Base-by-base conservation (phyloP, 306 rosid genomes). In the Fragaria iinumae region DNA sequence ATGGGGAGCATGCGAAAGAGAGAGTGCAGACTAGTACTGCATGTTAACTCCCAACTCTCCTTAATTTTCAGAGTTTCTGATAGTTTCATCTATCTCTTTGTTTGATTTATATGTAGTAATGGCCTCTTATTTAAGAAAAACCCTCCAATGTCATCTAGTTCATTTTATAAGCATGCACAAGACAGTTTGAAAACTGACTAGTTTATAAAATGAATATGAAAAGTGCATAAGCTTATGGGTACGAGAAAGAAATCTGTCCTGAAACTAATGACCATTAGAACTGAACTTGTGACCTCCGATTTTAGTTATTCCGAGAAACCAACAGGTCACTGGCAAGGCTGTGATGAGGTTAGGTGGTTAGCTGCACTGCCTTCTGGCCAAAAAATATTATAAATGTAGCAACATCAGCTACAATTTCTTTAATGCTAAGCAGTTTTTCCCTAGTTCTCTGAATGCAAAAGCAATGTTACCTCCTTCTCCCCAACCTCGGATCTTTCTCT, bases 131-230 rank as follows among this genome's bases (percentile, higher is more conserved):
- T 12, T 12, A 27, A 60, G 34, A 2, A 70, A 34, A 39, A 6
- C 29, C 23, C 27, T 27, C 60, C 48, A 32, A 71, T 20, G 11
- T 36, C 45, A 71, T 71, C 12, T 32, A 20, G 29, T 50, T 71
- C 64, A 71, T 29, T 29, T 11, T 18, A 34, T 71, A 69, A 9
- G 75, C 75, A 71, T 56, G 32, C 29, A 56, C 47, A 52, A 52
- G 11, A 47, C 32, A 50, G 45, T 50, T 20, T 5, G 17, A 11
- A 32, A 20, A 11, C 6, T 67, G 8, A 11, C 9, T n/a, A 38
- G 39, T 9, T 38, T 66, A 67, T 20, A n/a, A 39, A 36, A 11
- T 47, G 16, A 39, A 20, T 38, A 67, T 6, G 59, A n/a, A 53
- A 20, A 18, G 4, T 53, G 11, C 60, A 6, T 20, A 20, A 52